These are phyloP conservation scores for Cladosporium colombiae DNA, from an alignment of 2,329 filamentous ascomycete species.

Conservation along the genomic window DNA sequence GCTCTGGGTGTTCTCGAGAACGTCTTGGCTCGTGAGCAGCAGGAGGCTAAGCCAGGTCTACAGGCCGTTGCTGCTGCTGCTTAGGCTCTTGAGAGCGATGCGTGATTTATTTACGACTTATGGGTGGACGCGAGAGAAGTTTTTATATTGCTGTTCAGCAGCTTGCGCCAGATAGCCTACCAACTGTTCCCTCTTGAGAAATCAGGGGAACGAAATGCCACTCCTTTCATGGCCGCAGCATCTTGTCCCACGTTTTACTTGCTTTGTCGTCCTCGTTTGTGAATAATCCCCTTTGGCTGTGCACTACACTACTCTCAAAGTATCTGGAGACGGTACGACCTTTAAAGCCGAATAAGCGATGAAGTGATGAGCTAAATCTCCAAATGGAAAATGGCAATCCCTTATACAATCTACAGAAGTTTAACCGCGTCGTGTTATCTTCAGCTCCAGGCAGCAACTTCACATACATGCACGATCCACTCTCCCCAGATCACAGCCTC, in stretches of 20 bases:
- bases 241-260: background rate
- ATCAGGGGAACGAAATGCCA: constrained; percentile 4
- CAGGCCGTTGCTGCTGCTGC: constrained; percentile 43
- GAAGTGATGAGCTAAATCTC: background rate
- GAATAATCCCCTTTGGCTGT: background rate
- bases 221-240: constrained; percentile 11
- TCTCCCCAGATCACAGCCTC: background rate
- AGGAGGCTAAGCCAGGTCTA: constrained; percentile 42
- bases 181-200: background rate
- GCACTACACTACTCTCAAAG: background rate
- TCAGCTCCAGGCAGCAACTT: background rate
- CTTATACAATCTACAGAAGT: background rate
- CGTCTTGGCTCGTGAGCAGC: constrained; percentile 49
- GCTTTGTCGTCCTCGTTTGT: background rate
- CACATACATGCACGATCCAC: background rate
- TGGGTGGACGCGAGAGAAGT: background rate
- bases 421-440: background rate
- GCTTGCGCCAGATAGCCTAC: constrained; percentile 12
- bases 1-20: constrained; percentile 50
- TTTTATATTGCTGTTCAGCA: background rate
- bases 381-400: background rate
- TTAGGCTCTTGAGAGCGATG: background rate
- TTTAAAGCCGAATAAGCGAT: background rate
- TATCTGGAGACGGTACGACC: background rate
- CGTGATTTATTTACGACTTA: constrained; percentile 1